Conservation (phyloP, 441 rosid genomes). For the Croton setiger region DNA sequence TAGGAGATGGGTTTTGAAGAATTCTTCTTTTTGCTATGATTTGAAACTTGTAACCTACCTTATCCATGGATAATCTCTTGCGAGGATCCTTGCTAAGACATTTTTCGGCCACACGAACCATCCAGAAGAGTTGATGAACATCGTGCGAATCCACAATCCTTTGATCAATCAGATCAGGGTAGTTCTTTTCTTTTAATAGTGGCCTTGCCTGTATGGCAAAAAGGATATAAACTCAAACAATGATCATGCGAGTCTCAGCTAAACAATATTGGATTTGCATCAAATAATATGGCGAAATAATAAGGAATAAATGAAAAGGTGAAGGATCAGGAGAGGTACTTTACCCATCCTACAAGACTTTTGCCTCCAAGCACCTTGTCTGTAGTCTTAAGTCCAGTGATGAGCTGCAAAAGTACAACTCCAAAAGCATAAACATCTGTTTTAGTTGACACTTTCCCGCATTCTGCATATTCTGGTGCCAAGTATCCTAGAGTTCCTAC, state of each 20-base stretch:
- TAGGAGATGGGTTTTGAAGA: no score
- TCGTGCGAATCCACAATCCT: slow-evolving; percentile 42
- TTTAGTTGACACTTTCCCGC: slow-evolving; percentile 63
- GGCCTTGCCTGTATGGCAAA: slow-evolving; percentile 46
- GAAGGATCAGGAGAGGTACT: background rate
- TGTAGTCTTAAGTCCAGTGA: slow-evolving; percentile 53
- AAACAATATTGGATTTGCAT: no score
- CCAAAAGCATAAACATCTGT: slow-evolving; percentile 75
- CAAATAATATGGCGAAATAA: no score
- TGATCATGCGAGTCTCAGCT: no score
- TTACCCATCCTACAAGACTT: slow-evolving; percentile 71
- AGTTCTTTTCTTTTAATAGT: slow-evolving; percentile 42
- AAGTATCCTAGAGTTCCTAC: slow-evolving; percentile 73
- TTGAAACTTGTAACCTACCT: slow-evolving; percentile 19
- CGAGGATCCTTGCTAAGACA: slow-evolving; percentile 47
- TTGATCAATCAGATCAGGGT: slow-evolving; percentile 46
- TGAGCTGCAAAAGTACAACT: slow-evolving; percentile 57
- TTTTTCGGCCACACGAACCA: slow-evolving; percentile 50
- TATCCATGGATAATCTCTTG: slow-evolving; percentile 40
- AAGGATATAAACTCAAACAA: background rate
- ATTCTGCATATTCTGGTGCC: slow-evolving; percentile 70
- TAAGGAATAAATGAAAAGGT: background rate
- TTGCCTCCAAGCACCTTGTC: slow-evolving; percentile 49
- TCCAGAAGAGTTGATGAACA: slow-evolving; percentile 56
- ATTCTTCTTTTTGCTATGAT: no score